Base-by-base conservation (phyloP, 768 basidiomycete species). In the Trametes maxima region DNA sequence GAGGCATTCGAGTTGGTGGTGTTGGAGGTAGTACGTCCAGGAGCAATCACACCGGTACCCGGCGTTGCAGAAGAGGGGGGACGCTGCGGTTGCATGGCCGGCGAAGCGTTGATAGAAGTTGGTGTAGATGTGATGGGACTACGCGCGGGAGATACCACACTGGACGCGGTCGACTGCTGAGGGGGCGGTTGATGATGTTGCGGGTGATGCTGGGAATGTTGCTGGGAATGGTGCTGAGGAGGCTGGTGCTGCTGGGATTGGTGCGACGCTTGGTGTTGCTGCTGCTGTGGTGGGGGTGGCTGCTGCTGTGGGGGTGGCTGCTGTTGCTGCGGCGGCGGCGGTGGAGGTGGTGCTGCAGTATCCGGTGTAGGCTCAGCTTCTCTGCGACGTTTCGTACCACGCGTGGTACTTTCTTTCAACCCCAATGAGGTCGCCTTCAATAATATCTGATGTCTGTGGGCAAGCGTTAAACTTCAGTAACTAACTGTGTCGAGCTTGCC, bases 361-460 rank as follows among this genome's bases (percentile, higher is more conserved):
- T 57, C 74, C 10, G 44, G 53, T 0, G 59, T 22, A 65, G 75
- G 75, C 2, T 79, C 64, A 76, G 22, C 74, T 47, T 81, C 82
- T 44, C 84, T 80, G 44, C 83, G 79, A 45, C 89, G 82, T 67
- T 90, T 90, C 33, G 78, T 77, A 6, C 82, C 86, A 44, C 87
- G 74, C 0, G 81, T 81, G 17, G 89, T 85, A 64, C 87, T 90
- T 66, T 89, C 88, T 72, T 92, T 92, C 49, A 94, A 77, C 11
- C 89, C 88, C 17, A 94, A 72, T n/a, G 81, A 76, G 1, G 88
- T 93, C 1, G 90, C 92, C 73, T 91, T 92, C 62, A 92, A 83
- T 36, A 92, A 76, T 57, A 93, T 92, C 71, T 94, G 91, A 67
- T 92, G 90, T 69, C 91, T 93, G 58, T 7, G 60, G 47, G 36